Evolutionary conservation across 2,329 filamentous ascomycete species (phyloP), one percentile per base, ranked within the genome.

Genomic region (Taxawa tesnikishii): DNA sequence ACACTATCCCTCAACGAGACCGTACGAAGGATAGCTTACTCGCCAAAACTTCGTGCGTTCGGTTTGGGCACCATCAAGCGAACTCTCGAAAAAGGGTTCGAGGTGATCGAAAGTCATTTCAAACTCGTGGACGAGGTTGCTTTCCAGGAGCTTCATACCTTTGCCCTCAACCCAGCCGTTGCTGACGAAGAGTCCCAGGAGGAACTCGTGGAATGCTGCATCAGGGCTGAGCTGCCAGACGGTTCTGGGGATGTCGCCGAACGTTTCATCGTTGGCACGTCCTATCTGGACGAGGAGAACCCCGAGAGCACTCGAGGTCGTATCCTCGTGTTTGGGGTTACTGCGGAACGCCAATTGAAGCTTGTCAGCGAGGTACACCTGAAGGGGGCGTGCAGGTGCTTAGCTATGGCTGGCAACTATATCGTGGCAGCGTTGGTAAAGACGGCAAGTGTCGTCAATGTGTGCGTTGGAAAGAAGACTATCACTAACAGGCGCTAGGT

Each of bases 391-490:
- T 94, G 87, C 51, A 74, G 85, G 36, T 80, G 79, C 37, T 56
- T 98, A 15, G 79, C 71, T 2, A 72, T 87, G 34, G 66, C 90
- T 40, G 73, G 73, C 15, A 79, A 79, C 37, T 76, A 79, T 38
- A 79, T 98, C 29, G 79, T 94, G 14, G 83, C 84, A 2, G 85
- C 80, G 0, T 65, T 96, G n/a, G 76, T 83, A 36, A 96, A 94
- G 59, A 93, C 85, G 1, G 78, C 92, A 38, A 50, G 63, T 51
- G 15, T 21, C 7, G n/a, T n/a, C 18, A 12, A 32, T 33, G n/a
- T 24, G 12, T n/a, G 7, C 5, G 6, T 26, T 16, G 12, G 7
- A n/a, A n/a, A n/a, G n/a, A 5, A 14, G 5, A 6, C 25, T 17
- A 25, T 30, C 30, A 30, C 46, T 49, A 37, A 49, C 32, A 28